Percentiles rank a stretch among this genome's conserved stretches.
Conservation (phyloP, 2,329 filamentous ascomycete species). For the Thelonectria discophora region DNA sequence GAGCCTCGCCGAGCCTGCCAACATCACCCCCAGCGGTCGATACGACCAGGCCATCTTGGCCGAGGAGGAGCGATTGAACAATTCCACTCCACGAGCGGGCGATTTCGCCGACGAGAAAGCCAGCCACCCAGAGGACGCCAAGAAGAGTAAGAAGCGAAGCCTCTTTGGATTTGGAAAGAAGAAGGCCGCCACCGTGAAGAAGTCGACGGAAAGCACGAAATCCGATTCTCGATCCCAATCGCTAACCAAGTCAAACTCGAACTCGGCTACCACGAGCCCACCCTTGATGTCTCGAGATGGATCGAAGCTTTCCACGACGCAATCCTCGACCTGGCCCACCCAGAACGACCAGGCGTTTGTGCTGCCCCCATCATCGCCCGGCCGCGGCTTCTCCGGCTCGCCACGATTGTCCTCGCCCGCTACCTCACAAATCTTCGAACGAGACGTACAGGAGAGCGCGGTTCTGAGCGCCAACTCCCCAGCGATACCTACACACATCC, state of each 20-base stretch:
- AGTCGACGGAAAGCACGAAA: conserved; percentile 29
- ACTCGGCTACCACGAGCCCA: conserved; percentile 45
- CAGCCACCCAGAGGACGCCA: conserved; percentile 26
- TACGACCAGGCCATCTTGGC: conserved; percentile 35
- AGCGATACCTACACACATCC: conserved; percentile 91
- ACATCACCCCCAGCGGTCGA: conserved; percentile 31
- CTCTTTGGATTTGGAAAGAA: conserved; percentile 71
- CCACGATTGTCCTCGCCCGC: conserved; percentile 82
- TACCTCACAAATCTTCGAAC: conserved; percentile 86
- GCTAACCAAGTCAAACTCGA: conserved; percentile 51
- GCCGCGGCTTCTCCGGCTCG: conserved; percentile 72
- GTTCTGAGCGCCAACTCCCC: conserved; percentile 75
- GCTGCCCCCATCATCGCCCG: conserved; percentile 70
- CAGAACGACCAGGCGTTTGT: conserved; percentile 55
- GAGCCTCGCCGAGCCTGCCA: conserved; percentile 44
- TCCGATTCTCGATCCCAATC: conserved; percentile 32
- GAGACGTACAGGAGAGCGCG: conserved; percentile 86
- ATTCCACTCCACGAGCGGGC: conserved; percentile 46
- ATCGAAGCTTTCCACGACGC: conserved; percentile 51
- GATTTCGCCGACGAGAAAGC: conserved; percentile 56
- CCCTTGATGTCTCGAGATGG: conserved; percentile 46
- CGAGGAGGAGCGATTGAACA: conserved; percentile 43
- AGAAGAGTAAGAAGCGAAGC: conserved; percentile 60
- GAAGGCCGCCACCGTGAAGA: conserved; percentile 49
- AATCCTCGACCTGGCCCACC: conserved; percentile 54